phyloP scores from a whole-genome alignment of 306 rosid genomes.

The Vigna reflexopilosa region DNA sequence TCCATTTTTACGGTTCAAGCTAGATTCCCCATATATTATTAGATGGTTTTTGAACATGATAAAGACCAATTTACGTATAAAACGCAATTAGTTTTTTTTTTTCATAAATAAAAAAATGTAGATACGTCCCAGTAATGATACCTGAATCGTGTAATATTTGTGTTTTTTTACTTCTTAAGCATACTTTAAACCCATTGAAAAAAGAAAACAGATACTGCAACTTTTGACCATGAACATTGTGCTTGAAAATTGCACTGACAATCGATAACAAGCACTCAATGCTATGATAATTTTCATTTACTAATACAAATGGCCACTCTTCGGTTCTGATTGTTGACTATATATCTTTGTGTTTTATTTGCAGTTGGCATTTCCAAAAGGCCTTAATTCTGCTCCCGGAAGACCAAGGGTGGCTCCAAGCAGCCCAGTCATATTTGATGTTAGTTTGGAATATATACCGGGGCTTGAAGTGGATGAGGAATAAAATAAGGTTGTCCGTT shows the following conservation, averaged over 20 bases:
- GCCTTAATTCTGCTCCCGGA: constrained; percentile 95
- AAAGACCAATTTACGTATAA: too few species aligned
- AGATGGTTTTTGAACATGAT: too few species aligned
- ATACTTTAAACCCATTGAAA: too few species aligned
- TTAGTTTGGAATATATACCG: constrained; percentile 89
- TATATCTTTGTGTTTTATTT: constrained; percentile 26
- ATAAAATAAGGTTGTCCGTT: constrained; percentile 32
- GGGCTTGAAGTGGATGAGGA: constrained; percentile 89
- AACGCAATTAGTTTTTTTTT: too few species aligned
- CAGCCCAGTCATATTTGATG: constrained; percentile 92
- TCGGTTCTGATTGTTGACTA: constrained; percentile 22
- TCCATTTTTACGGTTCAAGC: constrained; percentile 29
- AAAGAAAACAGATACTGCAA: too few species aligned
- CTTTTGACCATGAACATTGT: constrained; percentile 17
- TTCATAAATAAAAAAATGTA: too few species aligned
- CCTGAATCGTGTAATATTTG: not conserved
- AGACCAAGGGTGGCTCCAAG: constrained; percentile 97
- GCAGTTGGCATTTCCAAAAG: constrained; percentile 97
- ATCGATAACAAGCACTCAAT: not conserved
- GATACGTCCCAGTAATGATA: too few species aligned
- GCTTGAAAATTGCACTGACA: constrained; percentile 24
- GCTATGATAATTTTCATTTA: constrained; percentile 16
- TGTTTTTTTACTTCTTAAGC: not conserved
- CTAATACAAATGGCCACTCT: not conserved
- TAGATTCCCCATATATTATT: too few species aligned